Evolutionary conservation across 2,329 filamentous ascomycete species (phyloP), one percentile per base, ranked within the genome.

Genomic region (Aspergillus amoenus): DNA sequence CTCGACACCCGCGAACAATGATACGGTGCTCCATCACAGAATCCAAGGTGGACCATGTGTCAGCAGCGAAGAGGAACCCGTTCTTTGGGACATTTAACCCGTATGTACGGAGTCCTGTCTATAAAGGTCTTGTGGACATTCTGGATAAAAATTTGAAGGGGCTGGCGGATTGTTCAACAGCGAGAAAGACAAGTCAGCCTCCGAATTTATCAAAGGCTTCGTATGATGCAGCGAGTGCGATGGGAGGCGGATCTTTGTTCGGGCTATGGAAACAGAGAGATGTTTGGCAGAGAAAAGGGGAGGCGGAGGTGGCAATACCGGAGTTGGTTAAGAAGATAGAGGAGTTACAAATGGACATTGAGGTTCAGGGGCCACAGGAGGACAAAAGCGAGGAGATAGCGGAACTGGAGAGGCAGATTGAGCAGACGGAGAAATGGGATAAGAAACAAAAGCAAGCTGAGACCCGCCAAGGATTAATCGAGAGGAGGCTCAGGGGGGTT

Each of bases 81-180:
- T 76, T 70, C 58, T 61, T 72, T 56, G 55, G 54, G 7, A 43
- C 59, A 11, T 76, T 71, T 50, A 52, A 62, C 7, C 52, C 69
- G 12, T 58, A 66, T 9, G 58, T 59, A 32, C 52, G 61, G 4
- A 67, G 59, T 18, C 59, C 62, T 8, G 63, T 70, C 40, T 67
- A 67, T 30, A 58, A 62, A 17, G 73, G 75, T 60, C 56, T 76
- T 43, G 59, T 66, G n/a, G 52, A 59, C 13, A 27, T 34, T 11
- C 17, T 47, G 15, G 4, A 66, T 62, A 13, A 58, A 58, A 2
- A 64, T 70, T 4, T 70, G n/a, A 51, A 40, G 24, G 66, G 65
- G 45, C 53, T 73, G 43, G 72, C 68, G 21, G 73, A 76, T 63
- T 66, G 64, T n/a, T 62, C 73, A 41, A 55, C 64, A 57, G 57